Evolutionary conservation across 352 stramenopile genomes (phyloP).

Genomic region (Pythium inflatum): DNA sequence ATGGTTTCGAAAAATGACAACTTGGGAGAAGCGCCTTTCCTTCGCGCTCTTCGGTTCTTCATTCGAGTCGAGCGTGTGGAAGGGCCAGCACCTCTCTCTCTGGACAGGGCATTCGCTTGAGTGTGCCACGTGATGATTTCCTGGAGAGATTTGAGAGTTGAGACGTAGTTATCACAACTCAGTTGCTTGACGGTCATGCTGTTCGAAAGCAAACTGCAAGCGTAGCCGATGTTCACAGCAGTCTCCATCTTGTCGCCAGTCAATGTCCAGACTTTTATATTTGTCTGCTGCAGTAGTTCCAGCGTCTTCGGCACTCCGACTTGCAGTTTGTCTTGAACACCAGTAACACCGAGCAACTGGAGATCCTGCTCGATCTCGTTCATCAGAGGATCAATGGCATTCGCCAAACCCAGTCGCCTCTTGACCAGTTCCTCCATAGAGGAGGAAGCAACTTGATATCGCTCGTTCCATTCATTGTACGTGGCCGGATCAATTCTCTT

Average conservation of each 20-base stretch:
- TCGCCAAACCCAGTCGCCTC: constrained; percentile 55
- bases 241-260: constrained; percentile 96
- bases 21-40: too few species aligned
- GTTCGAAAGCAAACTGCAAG: constrained; percentile 81
- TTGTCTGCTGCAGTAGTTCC: constrained; percentile 78
- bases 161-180: constrained; percentile 58
- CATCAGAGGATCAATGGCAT: constrained; percentile 78
- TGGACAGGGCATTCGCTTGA: constrained; percentile 16
- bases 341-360: constrained; percentile 83
- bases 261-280: constrained; percentile 95
- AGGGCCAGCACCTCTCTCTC: not conserved
- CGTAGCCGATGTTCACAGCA: constrained; percentile 95
- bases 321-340: constrained; percentile 94
- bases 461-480: constrained; percentile 66
- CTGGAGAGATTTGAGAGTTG: constrained; percentile 55
- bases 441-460: constrained; percentile 54
- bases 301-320: constrained; percentile 90
- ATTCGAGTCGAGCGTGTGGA: not conserved
- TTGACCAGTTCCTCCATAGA: constrained; percentile 83
- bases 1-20: constrained; percentile 16
- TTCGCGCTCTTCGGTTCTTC: constrained; percentile 7
- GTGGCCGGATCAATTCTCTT: constrained; percentile 54
- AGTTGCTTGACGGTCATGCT: constrained; percentile 81
- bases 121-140: constrained; percentile 42
- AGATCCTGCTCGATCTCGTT: constrained; percentile 86